These are phyloP conservation scores for Candida qinlingensis DNA, from an alignment of 805 yeast genomes.

Conservation along the genomic window DNA sequence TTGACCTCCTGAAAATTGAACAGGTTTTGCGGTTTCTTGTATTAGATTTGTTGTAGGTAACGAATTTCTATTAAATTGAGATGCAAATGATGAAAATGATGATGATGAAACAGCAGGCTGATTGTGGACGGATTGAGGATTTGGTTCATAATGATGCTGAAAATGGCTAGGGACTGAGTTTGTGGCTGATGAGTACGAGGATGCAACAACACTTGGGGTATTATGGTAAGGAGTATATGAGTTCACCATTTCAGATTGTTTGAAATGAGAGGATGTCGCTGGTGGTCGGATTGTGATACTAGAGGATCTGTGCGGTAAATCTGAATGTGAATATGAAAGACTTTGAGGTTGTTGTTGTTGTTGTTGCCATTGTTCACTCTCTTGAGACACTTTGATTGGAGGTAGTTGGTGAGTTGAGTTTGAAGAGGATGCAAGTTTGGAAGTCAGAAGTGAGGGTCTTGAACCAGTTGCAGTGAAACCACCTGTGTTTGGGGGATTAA, in stretches of 20 bases:
- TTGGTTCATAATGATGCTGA: conserved; percentile 8
- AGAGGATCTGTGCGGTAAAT: conserved; percentile 15
- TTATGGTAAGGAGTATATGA: conserved; percentile 36
- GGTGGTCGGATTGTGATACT: conserved; percentile 22
- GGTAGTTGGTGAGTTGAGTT: conserved; percentile 10
- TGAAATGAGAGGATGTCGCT: conserved; percentile 27
- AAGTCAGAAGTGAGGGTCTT: conserved; percentile 27
- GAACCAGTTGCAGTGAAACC: conserved; percentile 9
- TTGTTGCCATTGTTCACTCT: conserved; percentile 6
- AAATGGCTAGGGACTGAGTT: conserved; percentile 20
- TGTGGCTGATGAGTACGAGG: conserved; percentile 36
- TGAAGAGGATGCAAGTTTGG: conserved; percentile 26
- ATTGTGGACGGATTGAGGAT: conserved; percentile 15
- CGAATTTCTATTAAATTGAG: conserved; percentile 1
- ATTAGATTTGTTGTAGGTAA: neutral
- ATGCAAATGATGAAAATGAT: conserved; percentile 9
- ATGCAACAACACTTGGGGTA: conserved; percentile 43
- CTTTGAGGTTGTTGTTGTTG: conserved; percentile 7
- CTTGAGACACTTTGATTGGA: conserved; percentile 3
- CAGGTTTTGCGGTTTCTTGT: conserved; percentile 12
- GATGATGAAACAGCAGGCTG: conserved; percentile 10
- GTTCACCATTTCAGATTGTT: conserved; percentile 18
- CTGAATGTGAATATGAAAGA: neutral
- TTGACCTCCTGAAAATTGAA: conserved; percentile 11
- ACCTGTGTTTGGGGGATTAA: neutral